Evolutionary conservation across 352 stramenopile species (phyloP), one percentile per base, ranked within the genome.

Genomic region (Phytophthora cajani): DNA sequence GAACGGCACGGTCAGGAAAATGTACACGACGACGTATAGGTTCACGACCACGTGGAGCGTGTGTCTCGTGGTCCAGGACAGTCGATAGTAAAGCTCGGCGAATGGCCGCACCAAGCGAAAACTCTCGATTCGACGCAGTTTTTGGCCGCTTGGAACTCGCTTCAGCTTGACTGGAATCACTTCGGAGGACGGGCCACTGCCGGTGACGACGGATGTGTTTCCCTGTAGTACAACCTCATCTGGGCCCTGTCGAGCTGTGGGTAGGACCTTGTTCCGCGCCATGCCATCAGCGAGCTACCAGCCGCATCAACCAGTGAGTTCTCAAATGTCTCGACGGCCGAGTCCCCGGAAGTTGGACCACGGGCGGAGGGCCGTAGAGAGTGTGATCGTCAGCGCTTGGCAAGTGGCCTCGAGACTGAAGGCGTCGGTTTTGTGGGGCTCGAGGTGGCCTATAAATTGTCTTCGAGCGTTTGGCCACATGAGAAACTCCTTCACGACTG

Each of bases 1-100:
- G 23, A 72, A 67, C 1, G 65, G 65, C 10, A 72, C 65, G 0
- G 65, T 50, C 4, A 62, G 10, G 65, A 72, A 72, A 46, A 72
- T 44, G 17, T 72, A 72, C 27, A 67, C 16, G 0, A 62, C 1
- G 0, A 40, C 40, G 32, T 32, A 49, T 8, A 72, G 32, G 27
- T 57, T 32, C 7, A 62, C 30, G 8, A 21, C 40, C 5, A 50
- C 40, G 6, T 16, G 33, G 17, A 72, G 9, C 0, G 65, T 52
- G 2, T 62, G 51, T 2, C 65, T 17, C 2, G 65, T 58, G 2
- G 50, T 62, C 65, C 65, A 67, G 1, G 58, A 44, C 14, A 67
- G n/a, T 7, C 21, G 58, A 36, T 30, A 42, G 27, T 64, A 69
- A 5, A 44, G 2, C 52, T 64, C 46, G 4, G 40, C 4, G 4